Base-by-base conservation (phyloP, 108 stramenopile genomes). In the Cafeteria roenbergensis region DNA sequence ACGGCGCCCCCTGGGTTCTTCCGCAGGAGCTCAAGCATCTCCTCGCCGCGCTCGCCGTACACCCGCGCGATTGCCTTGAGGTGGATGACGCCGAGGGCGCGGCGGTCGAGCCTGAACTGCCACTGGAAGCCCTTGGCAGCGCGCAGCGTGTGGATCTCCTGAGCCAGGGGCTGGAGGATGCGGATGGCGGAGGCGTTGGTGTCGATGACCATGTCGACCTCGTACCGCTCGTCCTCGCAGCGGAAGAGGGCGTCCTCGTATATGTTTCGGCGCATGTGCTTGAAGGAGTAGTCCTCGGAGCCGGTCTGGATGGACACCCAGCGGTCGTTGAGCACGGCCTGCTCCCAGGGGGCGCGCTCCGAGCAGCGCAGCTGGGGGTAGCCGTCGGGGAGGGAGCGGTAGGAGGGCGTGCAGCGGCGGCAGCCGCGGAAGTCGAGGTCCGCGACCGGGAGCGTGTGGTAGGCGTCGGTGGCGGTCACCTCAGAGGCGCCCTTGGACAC, bases 181-280 rank as follows among this genome's bases (percentile, higher is more conserved):
- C 82, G 75, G 76, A 94, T 85, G n/a, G 92, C 87, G 50, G 75
- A 64, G 17, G 76, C 65, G 71, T 92, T 94, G 0, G 88, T 76
- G 66, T 95, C 97, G 55, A 96, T 93, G 34, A 93, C 90, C 89
- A 95, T 94, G 73, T 99, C 97, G 32, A 96, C 85, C 78, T 99
- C 97, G 72, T 83, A 92, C n/a, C 94, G 80, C 77, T 96, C 94
- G 75, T 99, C 97, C 73, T 99, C 97, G 60, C 80, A 83, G 38
- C 90, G 82, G 75, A 97, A 99, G 6, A 99, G 80, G 1, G 84
- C 79, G 65, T 99, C 95, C 64, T 99, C 97, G 73, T 88, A 85
- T 50, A 84, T 84, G 73, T 95, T 97, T 50, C 90, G 85, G 31
- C 95, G 87, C 89, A 93, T 90, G 68, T 96, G 94, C 66, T 93